Evolutionary conservation across 768 basidiomycete genomes (phyloP).

Genomic region (Kwoniella shandongensis): DNA sequence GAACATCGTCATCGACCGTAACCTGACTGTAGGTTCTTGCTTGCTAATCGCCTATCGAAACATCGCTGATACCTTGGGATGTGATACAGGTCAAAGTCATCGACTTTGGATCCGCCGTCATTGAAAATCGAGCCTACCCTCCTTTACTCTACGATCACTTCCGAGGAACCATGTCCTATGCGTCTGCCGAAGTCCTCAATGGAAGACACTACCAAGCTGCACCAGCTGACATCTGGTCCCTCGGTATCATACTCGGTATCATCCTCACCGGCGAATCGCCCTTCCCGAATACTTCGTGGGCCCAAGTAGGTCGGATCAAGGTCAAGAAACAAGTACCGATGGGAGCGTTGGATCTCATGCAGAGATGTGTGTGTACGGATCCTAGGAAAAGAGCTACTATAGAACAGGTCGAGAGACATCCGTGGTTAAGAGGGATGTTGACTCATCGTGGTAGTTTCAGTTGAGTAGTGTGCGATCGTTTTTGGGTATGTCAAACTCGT

Average conservation of each 20-base stretch:
- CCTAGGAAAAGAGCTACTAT: slow-evolving; percentile 41
- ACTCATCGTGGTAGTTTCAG: slow-evolving; percentile 26
- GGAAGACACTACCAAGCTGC: slow-evolving; percentile 54
- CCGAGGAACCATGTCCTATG: slow-evolving; percentile 53
- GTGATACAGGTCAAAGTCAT: slow-evolving; percentile 77
- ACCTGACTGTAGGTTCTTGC: slow-evolving; percentile 58
- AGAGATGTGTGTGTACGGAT: slow-evolving; percentile 43
- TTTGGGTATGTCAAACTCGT: too few relatives aligned
- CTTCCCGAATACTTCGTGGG: slow-evolving; percentile 42
- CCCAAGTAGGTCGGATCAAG: slow-evolving; percentile 35
- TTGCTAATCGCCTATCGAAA: too few relatives aligned
- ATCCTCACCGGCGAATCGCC: slow-evolving; percentile 56
- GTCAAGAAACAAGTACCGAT: slow-evolving; percentile 32
- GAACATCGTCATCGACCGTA: slow-evolving; percentile 56
- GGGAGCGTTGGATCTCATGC: slow-evolving; percentile 41
- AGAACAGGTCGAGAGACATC: slow-evolving; percentile 37
- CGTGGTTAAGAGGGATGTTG: slow-evolving; percentile 31
- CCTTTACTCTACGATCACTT: slow-evolving; percentile 73
- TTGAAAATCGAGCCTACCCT: slow-evolving; percentile 64
- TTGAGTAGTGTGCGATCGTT: neutral
- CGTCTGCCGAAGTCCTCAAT: slow-evolving; percentile 53
- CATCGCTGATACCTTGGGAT: neutral
- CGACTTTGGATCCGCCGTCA: slow-evolving; percentile 88
- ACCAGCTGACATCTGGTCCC: slow-evolving; percentile 56
- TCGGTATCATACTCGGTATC: slow-evolving; percentile 56